phyloP scores from a whole-genome alignment of 2,329 filamentous ascomycete species.

The Fusarium goolgardi region DNA sequence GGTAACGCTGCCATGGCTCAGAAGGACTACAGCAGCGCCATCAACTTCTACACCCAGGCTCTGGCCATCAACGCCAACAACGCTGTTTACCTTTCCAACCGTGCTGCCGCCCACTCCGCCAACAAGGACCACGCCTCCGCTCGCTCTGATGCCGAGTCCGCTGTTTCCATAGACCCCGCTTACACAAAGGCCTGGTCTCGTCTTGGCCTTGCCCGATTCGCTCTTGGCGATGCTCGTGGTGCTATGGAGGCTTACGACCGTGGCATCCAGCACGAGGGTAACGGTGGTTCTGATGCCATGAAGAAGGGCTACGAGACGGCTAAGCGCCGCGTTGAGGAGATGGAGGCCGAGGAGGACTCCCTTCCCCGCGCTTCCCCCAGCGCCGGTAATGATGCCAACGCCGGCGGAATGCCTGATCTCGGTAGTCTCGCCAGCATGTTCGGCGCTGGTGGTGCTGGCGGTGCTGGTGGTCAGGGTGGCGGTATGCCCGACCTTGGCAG shows the following conservation, averaged over 20 bases:
- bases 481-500: slow-evolving; percentile 89
- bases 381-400: slow-evolving; percentile 62
- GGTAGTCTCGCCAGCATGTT: slow-evolving; percentile 78
- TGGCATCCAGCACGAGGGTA: slow-evolving; percentile 94
- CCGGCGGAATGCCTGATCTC: slow-evolving; percentile 73
- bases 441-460: slow-evolving; percentile 66
- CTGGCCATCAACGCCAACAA: slow-evolving; percentile 84
- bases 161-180: slow-evolving; percentile 85
- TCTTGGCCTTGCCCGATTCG: slow-evolving; percentile 90
- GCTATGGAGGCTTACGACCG: slow-evolving; percentile 94
- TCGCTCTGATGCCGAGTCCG: slow-evolving; percentile 88
- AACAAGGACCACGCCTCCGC: slow-evolving; percentile 86
- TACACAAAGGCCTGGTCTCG: slow-evolving; percentile 99
- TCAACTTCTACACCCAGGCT: slow-evolving; percentile 89
- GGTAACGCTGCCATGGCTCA: slow-evolving; percentile 95
- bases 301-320: slow-evolving; percentile 96
- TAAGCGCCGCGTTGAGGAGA: slow-evolving; percentile 85
- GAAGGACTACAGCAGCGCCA: slow-evolving; percentile 87
- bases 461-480: slow-evolving; percentile 71
- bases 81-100: slow-evolving; percentile 97
- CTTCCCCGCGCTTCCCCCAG: slow-evolving; percentile 62
- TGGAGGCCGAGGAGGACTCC: slow-evolving; percentile 63
- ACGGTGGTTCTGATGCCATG: slow-evolving; percentile 95
- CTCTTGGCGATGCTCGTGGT: slow-evolving; percentile 88
- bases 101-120: slow-evolving; percentile 91